These are phyloP conservation scores for Fraxinus cuspidata DNA, from an alignment of 257 asterid genomes.

Conservation along the genomic window DNA sequence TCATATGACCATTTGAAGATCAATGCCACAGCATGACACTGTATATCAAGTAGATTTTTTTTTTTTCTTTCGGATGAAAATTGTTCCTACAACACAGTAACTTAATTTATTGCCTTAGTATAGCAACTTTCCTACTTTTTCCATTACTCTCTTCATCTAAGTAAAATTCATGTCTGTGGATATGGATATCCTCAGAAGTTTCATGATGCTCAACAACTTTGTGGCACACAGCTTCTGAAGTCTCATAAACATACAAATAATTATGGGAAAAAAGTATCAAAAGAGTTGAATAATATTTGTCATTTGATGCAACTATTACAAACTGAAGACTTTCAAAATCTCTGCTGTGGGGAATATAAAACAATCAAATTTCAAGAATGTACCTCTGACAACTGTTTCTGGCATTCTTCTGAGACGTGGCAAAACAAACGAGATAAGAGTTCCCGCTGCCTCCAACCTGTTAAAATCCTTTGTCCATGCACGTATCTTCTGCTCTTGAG, in stretches of 20 bases:
- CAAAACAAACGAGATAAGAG: constrained; percentile 53
- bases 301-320: not conserved
- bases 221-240: not conserved
- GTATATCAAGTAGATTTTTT: not conserved
- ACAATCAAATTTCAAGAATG: not conserved
- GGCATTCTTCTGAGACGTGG: constrained; percentile 46
- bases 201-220: not conserved
- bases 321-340: not conserved
- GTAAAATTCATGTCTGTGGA: not conserved
- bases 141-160: not conserved
- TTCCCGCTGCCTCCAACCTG: constrained; percentile 71
- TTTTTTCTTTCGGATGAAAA: not conserved
- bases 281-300: not conserved
- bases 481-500: constrained; percentile 51
- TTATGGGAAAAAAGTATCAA: not conserved
- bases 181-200: not conserved
- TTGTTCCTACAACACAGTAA: not conserved
- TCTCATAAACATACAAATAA: not conserved
- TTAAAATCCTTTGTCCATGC: constrained; percentile 63
- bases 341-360: not conserved
- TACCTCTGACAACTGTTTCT: constrained; percentile 56
- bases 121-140: not conserved
- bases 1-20: not conserved
- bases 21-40: not conserved
- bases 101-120: not conserved